phyloP scores from a whole-genome alignment of 2,329 filamentous ascomycete species.

The Volutella citrinella region DNA sequence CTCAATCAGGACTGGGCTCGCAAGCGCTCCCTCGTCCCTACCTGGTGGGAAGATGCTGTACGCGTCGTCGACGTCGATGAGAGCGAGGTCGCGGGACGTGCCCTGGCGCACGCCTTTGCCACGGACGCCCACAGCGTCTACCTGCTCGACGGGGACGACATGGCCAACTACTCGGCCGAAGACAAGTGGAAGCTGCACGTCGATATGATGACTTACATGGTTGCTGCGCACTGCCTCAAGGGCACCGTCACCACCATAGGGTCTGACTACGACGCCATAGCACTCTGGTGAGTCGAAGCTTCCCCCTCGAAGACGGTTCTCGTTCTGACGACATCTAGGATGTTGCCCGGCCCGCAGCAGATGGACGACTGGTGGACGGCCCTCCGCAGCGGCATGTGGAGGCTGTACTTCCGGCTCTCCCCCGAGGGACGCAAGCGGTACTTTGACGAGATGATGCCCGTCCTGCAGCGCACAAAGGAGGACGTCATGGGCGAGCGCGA shows the following conservation, averaged over 20 bases:
- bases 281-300: constrained; percentile 71
- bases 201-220: constrained; percentile 73
- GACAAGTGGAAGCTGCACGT: constrained; percentile 74
- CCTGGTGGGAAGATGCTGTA: constrained; percentile 52
- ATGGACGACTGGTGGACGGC: constrained; percentile 72
- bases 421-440: constrained; percentile 70
- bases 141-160: constrained; percentile 69
- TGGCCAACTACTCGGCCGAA: constrained; percentile 59
- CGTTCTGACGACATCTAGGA: no score
- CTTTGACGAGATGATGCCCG: constrained; percentile 72
- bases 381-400: constrained; percentile 74
- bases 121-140: constrained; percentile 73
- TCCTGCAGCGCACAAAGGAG: constrained; percentile 70
- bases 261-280: constrained; percentile 72
- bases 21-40: constrained; percentile 50
- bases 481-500: constrained; percentile 66
- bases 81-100: constrained; percentile 67
- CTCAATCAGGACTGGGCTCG: constrained; percentile 24
- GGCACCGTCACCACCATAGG: constrained; percentile 74
- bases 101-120: constrained; percentile 75
- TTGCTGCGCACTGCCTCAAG: constrained; percentile 70
- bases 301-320: no score
- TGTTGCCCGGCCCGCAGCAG: constrained; percentile 70
- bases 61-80: constrained; percentile 64
- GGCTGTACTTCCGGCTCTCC: constrained; percentile 71